Evolutionary conservation across 805 yeast genomes (phyloP).

Genomic region (Yamadazyma laniorum): DNA sequence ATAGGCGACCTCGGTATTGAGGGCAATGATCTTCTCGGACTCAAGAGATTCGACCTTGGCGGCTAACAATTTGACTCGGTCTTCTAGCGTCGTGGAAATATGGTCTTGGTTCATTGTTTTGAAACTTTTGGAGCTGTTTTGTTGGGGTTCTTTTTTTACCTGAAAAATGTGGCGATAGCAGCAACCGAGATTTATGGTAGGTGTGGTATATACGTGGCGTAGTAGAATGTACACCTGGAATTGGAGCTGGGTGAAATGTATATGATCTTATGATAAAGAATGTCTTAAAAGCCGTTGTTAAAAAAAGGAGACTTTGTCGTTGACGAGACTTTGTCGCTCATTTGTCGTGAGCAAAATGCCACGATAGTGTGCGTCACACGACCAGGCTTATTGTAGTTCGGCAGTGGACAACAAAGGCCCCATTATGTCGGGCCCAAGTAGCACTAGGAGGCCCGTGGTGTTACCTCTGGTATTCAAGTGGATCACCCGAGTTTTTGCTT

Average conservation of each 20-base stretch:
- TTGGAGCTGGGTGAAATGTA: background rate
- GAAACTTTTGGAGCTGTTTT: background rate
- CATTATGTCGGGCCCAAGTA: constrained; percentile 49
- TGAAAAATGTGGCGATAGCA: background rate
- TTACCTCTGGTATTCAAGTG: constrained; percentile 41
- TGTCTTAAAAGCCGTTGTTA: background rate
- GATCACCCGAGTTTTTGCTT: constrained; percentile 45
- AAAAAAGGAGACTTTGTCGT: background rate
- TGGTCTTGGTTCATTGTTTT: constrained; percentile 2
- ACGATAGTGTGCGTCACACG: no score
- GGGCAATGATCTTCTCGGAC: constrained; percentile 21
- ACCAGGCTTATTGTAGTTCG: no score
- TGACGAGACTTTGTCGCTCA: background rate
- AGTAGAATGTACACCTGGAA: no score
- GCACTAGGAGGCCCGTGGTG: constrained; percentile 54
- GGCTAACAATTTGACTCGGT: constrained; percentile 12
- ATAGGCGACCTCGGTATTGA: constrained; percentile 33
- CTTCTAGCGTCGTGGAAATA: background rate
- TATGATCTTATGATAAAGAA: background rate
- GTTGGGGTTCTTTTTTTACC: no score
- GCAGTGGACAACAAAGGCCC: background rate
- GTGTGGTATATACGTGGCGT: no score
- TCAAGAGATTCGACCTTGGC: constrained; percentile 22
- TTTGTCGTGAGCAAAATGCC: no score
- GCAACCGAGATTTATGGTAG: background rate